phyloP scores from a whole-genome alignment of 768 basidiomycete genomes.

The Ephemerocybe angulata region DNA sequence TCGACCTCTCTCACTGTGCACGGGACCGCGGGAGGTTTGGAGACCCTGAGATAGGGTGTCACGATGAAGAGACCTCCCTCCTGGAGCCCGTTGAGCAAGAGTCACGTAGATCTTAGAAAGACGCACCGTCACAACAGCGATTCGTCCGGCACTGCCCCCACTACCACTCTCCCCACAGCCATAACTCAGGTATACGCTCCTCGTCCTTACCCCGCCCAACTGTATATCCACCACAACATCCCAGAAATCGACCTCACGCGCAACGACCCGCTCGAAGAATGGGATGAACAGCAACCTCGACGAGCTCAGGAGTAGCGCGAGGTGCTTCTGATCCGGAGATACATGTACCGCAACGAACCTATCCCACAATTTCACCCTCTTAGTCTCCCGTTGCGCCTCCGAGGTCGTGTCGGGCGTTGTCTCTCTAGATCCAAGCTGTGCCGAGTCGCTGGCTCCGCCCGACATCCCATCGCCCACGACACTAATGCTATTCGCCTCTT shows the following conservation, averaged over 20 bases:
- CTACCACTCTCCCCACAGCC: slow-evolving; percentile 27
- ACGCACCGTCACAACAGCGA: slow-evolving; percentile 48
- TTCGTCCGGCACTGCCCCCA: slow-evolving; percentile 21
- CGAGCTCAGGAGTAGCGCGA: slow-evolving; percentile 36
- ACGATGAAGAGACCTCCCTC: slow-evolving; percentile 22
- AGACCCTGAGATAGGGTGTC: slow-evolving; percentile 8
- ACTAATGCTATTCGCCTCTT: background rate
- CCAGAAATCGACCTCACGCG: slow-evolving; percentile 20
- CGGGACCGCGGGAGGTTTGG: background rate
- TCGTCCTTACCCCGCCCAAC: slow-evolving; percentile 34
- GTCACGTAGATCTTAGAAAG: background rate
- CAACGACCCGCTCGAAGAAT: slow-evolving; percentile 37
- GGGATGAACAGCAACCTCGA: slow-evolving; percentile 41
- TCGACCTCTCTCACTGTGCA: background rate
- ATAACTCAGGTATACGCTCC: slow-evolving; percentile 48
- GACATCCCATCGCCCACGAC: background rate
- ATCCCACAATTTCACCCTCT: slow-evolving; percentile 29
- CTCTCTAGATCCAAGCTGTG: background rate
- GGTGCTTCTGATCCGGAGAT: slow-evolving; percentile 45
- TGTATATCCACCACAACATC: slow-evolving; percentile 37
- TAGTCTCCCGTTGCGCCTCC: background rate
- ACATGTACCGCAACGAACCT: slow-evolving; percentile 50
- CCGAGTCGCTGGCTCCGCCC: background rate
- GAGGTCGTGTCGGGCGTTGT: background rate
- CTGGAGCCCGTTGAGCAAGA: slow-evolving; percentile 14